Conservation (phyloP, 208 protist genomes). For the Trypanosoma scelopori region DNA sequence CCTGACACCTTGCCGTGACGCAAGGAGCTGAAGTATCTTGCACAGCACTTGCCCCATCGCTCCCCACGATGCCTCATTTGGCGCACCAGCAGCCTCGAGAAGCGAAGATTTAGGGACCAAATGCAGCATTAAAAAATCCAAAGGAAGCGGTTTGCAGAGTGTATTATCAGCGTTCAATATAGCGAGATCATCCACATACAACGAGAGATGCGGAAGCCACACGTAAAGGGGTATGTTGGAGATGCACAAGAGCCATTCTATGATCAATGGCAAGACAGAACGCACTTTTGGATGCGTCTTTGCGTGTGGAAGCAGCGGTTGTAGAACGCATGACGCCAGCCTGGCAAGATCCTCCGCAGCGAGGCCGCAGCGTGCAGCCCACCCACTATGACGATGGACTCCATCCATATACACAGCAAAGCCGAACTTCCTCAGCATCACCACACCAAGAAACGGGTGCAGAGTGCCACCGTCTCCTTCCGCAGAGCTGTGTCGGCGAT, state of each 20-base stretch:
- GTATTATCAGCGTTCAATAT: background rate
- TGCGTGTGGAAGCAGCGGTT: conserved; percentile 18
- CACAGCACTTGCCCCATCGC: conserved; percentile 11
- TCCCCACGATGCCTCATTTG: conserved; percentile 2
- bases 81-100: background rate
- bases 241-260: conserved; percentile 63
- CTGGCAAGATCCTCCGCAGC: conserved; percentile 10
- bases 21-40: conserved; percentile 17
- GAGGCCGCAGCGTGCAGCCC: conserved; percentile 18
- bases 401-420: conserved; percentile 34
- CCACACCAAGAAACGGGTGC: conserved; percentile 61
- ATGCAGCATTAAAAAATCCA: conserved; percentile 31
- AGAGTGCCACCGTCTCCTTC: conserved; percentile 16
- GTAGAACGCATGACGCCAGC: conserved; percentile 8
- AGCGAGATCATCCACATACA: conserved; percentile 11
- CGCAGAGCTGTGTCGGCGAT: background rate
- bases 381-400: background rate
- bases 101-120: conserved; percentile 15
- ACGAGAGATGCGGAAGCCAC: conserved; percentile 46
- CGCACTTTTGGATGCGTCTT: conserved; percentile 37
- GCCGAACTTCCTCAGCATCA: conserved; percentile 47
- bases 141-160: conserved; percentile 19
- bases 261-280: conserved; percentile 41
- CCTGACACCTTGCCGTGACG: background rate
- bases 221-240: conserved; percentile 28